Conservation (phyloP, 305 asterid genomes). For the Solanum hybrid region DNA sequence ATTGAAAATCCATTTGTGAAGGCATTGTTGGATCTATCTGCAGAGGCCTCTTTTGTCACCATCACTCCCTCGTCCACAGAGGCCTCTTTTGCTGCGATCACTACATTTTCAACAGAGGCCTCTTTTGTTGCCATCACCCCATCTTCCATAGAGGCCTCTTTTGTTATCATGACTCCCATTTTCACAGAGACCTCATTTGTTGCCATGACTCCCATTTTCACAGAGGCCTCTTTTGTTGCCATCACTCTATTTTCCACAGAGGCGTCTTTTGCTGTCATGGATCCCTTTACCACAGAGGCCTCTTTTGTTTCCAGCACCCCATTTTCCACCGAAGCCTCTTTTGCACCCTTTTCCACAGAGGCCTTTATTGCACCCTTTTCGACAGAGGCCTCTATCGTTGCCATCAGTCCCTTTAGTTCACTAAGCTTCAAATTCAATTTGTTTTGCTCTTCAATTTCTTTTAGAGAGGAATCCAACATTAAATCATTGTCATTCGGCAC, state of each 20-base stretch:
- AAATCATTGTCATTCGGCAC: conserved; percentile 29
- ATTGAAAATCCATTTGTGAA: conserved; percentile 26
- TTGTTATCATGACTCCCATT: neutral
- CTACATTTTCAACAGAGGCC: neutral
- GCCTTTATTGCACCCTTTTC: conserved; percentile 1
- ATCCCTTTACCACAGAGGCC: neutral
- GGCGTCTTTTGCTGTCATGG: neutral
- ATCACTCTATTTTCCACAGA: conserved; percentile 21
- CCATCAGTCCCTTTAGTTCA: conserved; percentile 37
- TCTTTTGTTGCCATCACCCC: neutral
- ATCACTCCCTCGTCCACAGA: neutral
- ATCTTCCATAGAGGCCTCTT: neutral
- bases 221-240: conserved; percentile 13
- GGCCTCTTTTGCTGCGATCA: neutral
- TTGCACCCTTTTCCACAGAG: neutral
- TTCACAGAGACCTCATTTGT: neutral
- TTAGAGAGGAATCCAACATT: conserved; percentile 19
- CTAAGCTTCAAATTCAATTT: conserved; percentile 43
- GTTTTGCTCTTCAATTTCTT: conserved; percentile 25
- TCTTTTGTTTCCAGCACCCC: conserved; percentile 14
- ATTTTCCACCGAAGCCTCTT: neutral
- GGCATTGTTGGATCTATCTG: conserved; percentile 19
- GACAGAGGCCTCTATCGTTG: conserved; percentile 13
- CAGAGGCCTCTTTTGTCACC: neutral
- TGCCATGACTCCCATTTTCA: neutral